These are phyloP conservation scores for Coprinellus micaceus DNA, from an alignment of 768 basidiomycete species.

Conservation along the genomic window DNA sequence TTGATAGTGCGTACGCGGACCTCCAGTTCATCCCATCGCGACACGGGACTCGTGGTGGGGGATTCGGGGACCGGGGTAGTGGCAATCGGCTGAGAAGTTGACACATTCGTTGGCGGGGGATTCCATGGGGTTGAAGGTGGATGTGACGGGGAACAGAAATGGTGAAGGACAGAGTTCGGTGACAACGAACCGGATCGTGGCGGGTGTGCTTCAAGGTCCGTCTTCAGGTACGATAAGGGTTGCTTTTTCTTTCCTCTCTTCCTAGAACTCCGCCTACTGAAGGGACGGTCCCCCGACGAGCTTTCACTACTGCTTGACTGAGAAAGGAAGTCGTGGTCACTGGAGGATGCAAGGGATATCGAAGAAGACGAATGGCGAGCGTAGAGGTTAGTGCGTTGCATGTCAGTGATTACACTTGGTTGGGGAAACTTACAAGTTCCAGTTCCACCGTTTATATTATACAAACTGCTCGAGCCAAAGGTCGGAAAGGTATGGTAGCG, in stretches of 20 bases:
- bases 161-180: neutral
- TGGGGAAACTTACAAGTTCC: too few relatives aligned
- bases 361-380: neutral
- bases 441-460: too few relatives aligned
- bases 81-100: neutral
- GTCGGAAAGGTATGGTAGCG: too few relatives aligned
- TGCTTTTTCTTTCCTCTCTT: neutral
- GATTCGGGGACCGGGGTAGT: neutral
- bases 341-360: neutral
- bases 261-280: neutral
- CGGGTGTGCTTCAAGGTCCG: neutral
- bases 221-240: neutral
- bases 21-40: neutral
- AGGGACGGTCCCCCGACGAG: neutral
- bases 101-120: neutral
- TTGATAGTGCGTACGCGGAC: neutral
- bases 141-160: neutral
- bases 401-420: neutral
- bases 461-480: too few relatives aligned
- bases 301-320: neutral
- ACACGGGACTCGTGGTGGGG: neutral
- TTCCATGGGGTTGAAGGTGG: neutral
- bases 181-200: neutral
- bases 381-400: neutral
- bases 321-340: neutral